Conservation (phyloP, 2,329 filamentous ascomycete species). For the Diaporthe sp. region DNA sequence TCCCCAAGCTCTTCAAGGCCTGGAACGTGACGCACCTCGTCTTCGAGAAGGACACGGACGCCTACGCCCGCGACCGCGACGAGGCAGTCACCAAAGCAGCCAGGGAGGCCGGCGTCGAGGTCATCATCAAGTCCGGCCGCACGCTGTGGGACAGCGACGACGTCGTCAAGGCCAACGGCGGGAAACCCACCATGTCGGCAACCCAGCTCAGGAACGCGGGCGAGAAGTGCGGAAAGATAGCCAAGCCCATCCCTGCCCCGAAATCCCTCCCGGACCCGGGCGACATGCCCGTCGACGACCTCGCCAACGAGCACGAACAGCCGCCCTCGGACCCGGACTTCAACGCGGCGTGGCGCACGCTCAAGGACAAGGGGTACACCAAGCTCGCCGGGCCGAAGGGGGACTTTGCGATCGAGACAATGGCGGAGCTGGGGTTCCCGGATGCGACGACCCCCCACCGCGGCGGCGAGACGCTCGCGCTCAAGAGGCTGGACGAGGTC, state of each 20-base stretch:
- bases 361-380: conserved; percentile 67
- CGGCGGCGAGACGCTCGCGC: conserved; percentile 76
- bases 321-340: conserved; percentile 61
- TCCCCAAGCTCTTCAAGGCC: conserved; percentile 77
- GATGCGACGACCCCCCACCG: conserved; percentile 73
- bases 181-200: conserved; percentile 81
- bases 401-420: conserved; percentile 77
- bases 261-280: conserved; percentile 72
- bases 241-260: conserved; percentile 70
- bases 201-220: conserved; percentile 73
- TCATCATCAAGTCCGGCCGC: conserved; percentile 72
- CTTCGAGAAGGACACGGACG: conserved; percentile 83
- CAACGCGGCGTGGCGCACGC: conserved; percentile 65
- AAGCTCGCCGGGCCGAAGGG: conserved; percentile 73
- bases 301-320: conserved; percentile 61
- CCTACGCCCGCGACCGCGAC: conserved; percentile 75
- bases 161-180: conserved; percentile 71
- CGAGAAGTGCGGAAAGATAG: conserved; percentile 70
- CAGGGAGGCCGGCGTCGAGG: conserved; percentile 72
- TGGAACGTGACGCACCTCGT: conserved; percentile 82
- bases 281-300: conserved; percentile 67
- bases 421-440: conserved; percentile 76
- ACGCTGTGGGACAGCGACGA: conserved; percentile 81
- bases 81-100: conserved; percentile 68
- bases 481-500: conserved; percentile 67